These are phyloP conservation scores for Leccinum pellstonianum DNA, from an alignment of 768 basidiomycete genomes.

Conservation along the genomic window DNA sequence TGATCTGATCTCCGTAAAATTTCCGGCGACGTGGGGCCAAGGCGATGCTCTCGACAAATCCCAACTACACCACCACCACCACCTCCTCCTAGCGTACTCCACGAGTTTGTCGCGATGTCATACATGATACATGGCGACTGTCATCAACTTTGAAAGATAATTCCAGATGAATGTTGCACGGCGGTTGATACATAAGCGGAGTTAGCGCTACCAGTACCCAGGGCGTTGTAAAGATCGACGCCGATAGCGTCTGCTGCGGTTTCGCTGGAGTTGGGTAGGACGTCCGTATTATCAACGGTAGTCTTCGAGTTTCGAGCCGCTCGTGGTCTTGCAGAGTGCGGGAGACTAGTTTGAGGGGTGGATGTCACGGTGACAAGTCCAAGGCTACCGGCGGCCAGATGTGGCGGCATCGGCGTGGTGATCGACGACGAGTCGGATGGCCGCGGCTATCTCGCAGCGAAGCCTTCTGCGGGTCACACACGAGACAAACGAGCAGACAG, in stretches of 20 bases:
- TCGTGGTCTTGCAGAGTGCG: no score
- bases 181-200: conserved; percentile 49
- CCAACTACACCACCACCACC: conserved; percentile 69
- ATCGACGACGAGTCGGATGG: no score
- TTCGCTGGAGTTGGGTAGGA: conserved; percentile 65
- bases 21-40: conserved; percentile 62
- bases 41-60: conserved; percentile 55
- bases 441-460: no score
- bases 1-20: conserved; percentile 57
- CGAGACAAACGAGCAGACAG: no score
- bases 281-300: conserved; percentile 55
- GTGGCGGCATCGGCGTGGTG: no score
- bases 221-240: conserved; percentile 55
- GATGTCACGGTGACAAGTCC: no score
- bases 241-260: conserved; percentile 67
- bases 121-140: conserved; percentile 59
- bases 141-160: conserved; percentile 54
- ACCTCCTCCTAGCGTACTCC: conserved; percentile 53
- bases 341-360: no score
- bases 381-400: no score
- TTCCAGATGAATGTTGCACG: conserved; percentile 63
- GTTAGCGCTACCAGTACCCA: conserved; percentile 47
- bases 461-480: no score
- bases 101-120: conserved; percentile 59
- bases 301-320: conserved; percentile 27